phyloP scores from a whole-genome alignment of 2,329 filamentous ascomycete species.

The Clarireedia hainanense region DNA sequence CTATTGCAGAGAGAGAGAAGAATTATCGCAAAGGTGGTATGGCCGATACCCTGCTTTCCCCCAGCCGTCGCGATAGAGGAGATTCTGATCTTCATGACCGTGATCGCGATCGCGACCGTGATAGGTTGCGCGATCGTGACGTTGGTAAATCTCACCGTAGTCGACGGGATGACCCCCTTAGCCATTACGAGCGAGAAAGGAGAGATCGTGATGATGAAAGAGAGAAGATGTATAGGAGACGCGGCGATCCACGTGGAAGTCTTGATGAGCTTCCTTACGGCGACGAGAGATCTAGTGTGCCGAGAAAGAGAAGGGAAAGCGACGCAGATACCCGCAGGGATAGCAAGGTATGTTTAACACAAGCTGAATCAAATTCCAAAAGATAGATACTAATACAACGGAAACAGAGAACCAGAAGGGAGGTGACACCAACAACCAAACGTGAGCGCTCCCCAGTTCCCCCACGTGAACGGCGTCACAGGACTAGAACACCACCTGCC shows the following conservation, averaged over 20 bases:
- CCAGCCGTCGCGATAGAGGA: conserved; percentile 25
- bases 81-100: conserved; percentile 33
- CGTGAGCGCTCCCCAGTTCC: conserved; percentile 51
- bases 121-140: conserved; percentile 27
- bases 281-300: conserved; percentile 55
- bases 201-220: conserved; percentile 84
- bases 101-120: conserved; percentile 31
- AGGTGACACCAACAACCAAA: conserved; percentile 36
- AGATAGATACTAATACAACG: conserved; percentile 10
- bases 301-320: conserved; percentile 72
- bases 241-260: conserved; percentile 65
- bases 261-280: conserved; percentile 90
- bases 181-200: conserved; percentile 77
- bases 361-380: background rate
- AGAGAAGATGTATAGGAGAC: conserved; percentile 79
- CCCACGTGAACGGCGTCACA: conserved; percentile 46
- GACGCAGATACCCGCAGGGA: conserved; percentile 59
- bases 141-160: conserved; percentile 36
- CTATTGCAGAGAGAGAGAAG: conserved; percentile 87
- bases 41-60: conserved; percentile 53
- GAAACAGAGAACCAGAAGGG: conserved; percentile 48
- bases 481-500: conserved; percentile 47
- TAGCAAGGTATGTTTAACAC: conserved; percentile 42
- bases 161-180: conserved; percentile 52
- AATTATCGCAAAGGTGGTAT: conserved; percentile 78